Base-by-base conservation (phyloP, 495 filamentous ascomycete species). In the Annulohypoxylon stygium region DNA sequence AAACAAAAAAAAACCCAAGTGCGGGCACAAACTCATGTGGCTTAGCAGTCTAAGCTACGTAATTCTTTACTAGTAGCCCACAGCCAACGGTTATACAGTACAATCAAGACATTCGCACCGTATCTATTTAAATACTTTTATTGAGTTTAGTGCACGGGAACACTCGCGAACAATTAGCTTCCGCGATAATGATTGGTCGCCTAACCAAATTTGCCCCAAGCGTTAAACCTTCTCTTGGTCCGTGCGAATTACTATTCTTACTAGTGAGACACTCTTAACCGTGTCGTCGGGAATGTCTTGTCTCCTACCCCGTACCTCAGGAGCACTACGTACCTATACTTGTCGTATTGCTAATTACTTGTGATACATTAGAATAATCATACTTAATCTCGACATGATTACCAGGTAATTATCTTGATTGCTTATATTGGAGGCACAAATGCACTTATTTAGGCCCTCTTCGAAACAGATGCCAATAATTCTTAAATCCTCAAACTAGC, bases 21-120 rank as follows among this genome's bases (percentile, higher is more conserved):
- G 58, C 60, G 45, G 54, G 61, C 33, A 63, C 54, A 64, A 67
- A 20, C 41, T 48, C 64, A 43, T 75, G 48, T 74, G 71, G 71
- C 71, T 74, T 62, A 75, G 72, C 72, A 68, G 34, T 11, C 12
- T 34, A 16, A 74, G 61, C 66, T 75, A 75, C 67, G 72, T 74
- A 70, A 74, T 74, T 57, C 53, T 39, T 33, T 45, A 59, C 45
- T 37, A 37, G 26, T 41, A 65, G 23, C 48, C 0, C 3, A 5
- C 11, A 51, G 39, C 39, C 39, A 43, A 43, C 39, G 39, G 39
- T n/a, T 3, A 54, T 25, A 62, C 55, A 43, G 41, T 65, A 11
- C 8, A 39, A n/a, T 36, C 34, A 23, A 34, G 14, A 1, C 18
- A 2, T 12, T 20, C 23, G 2, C 14, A 45, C 30, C 9, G 11